Evolutionary conservation across 306 rosid genomes (phyloP).

Genomic region (Ormosia emarginata): DNA sequence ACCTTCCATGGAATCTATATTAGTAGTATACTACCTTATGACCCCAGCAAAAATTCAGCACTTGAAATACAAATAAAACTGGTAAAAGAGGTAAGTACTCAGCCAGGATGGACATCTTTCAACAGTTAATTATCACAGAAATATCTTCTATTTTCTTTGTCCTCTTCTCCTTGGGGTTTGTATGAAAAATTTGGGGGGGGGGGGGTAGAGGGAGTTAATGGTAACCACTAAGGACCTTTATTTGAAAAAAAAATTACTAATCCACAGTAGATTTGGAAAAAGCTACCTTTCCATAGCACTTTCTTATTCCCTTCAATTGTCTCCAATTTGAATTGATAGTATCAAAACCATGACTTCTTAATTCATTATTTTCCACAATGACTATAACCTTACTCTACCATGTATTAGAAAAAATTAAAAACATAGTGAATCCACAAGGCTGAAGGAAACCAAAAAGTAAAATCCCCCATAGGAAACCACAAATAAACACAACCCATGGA

Average conservation of each 20-base stretch:
- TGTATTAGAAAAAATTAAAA: background rate
- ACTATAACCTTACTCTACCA: background rate
- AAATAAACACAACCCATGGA: background rate
- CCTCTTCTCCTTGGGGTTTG: background rate
- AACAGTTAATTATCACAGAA: background rate
- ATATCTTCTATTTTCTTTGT: background rate
- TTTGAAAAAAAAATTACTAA: background rate
- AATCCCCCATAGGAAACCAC: background rate
- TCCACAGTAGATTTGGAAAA: background rate
- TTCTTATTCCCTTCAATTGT: background rate
- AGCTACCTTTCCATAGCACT: background rate
- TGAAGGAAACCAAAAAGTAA: background rate
- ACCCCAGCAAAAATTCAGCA: background rate
- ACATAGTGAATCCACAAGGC: background rate
- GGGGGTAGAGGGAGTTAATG: background rate
- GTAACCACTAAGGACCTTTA: background rate
- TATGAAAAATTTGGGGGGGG: background rate
- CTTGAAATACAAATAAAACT: constrained; percentile 9
- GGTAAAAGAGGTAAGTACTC: background rate
- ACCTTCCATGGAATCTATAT: background rate
- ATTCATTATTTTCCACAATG: constrained; percentile 1
- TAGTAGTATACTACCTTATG: background rate
- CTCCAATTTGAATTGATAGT: background rate
- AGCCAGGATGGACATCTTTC: background rate
- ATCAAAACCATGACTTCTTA: background rate